These are phyloP conservation scores for Macrocybe gigantea DNA, from an alignment of 768 basidiomycete genomes.

Conservation along the genomic window DNA sequence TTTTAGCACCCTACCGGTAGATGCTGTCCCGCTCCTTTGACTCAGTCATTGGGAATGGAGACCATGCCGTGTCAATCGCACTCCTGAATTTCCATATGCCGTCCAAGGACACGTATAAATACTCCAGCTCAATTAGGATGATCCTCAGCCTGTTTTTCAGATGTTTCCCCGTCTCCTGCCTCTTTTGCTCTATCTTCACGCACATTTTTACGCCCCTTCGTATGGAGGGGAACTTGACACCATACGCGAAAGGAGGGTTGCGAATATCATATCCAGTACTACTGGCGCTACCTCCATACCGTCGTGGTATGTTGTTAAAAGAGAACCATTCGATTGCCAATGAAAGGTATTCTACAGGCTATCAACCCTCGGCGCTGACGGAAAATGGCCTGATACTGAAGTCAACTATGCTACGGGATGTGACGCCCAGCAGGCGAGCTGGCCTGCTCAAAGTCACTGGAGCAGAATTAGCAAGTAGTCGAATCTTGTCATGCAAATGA, in stretches of 20 bases:
- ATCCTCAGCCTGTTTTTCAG: too few relatives aligned
- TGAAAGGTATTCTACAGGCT: slow-evolving; percentile 26
- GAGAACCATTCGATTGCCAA: not conserved
- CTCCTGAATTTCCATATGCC: too few relatives aligned
- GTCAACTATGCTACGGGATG: slow-evolving; percentile 67
- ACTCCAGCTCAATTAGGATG: too few relatives aligned
- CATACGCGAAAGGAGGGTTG: slow-evolving; percentile 29
- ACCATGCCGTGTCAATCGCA: too few relatives aligned
- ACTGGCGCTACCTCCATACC: slow-evolving; percentile 26
- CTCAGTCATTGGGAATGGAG: too few relatives aligned
- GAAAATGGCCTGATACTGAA: slow-evolving; percentile 49
- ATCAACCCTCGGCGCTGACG: slow-evolving; percentile 37
- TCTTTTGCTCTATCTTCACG: too few relatives aligned
- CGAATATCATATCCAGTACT: slow-evolving; percentile 32
- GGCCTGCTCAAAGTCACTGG: slow-evolving; percentile 65
- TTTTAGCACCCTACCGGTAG: too few relatives aligned
- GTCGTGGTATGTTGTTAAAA: too few relatives aligned
- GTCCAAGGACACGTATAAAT: too few relatives aligned
- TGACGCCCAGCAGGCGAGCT: slow-evolving; percentile 55
- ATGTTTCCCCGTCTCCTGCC: too few relatives aligned
- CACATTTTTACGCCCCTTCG: too few relatives aligned
- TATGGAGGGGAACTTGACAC: slow-evolving; percentile 18
- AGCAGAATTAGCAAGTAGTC: slow-evolving; percentile 36
- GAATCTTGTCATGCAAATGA: not conserved
- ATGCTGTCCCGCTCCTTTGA: too few relatives aligned